phyloP scores from a whole-genome alignment of 768 basidiomycete genomes.

The Rhodotorula graminis region DNA sequence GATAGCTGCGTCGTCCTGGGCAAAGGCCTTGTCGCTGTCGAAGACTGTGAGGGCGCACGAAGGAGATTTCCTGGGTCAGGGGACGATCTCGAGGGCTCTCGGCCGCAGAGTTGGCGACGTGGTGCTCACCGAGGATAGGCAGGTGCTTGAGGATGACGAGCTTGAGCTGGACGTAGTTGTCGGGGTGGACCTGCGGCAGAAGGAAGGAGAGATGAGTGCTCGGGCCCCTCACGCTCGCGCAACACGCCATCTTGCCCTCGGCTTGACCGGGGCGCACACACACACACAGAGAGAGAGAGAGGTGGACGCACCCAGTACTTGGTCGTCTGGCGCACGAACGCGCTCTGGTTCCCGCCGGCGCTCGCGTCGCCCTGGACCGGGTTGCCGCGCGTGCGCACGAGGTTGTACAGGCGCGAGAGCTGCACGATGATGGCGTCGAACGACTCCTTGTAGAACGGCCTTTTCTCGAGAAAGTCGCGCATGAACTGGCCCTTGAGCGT shows the following conservation, averaged over 20 bases:
- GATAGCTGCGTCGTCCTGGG: constrained; percentile 65
- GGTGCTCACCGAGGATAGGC: constrained; percentile 77
- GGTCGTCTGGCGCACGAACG: constrained; percentile 96
- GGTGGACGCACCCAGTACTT: constrained; percentile 80
- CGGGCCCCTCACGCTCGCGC: not conserved
- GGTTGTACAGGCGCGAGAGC: constrained; percentile 86
- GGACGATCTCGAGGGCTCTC: too few relatives aligned
- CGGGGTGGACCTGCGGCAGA: constrained; percentile 64
- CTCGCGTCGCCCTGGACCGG: constrained; percentile 88
- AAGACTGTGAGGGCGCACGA: constrained; percentile 59
- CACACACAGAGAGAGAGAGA: not conserved
- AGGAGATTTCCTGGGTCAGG: not conserved
- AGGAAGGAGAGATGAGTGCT: not conserved
- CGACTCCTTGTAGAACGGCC: constrained; percentile 94
- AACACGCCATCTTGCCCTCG: too few relatives aligned
- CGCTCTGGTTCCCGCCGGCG: constrained; percentile 91
- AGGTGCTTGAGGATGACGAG: constrained; percentile 84
- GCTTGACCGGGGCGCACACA: not conserved
- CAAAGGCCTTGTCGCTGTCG: constrained; percentile 87
- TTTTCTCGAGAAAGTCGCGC: constrained; percentile 83
- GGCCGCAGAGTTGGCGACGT: too few relatives aligned
- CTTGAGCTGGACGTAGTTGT: constrained; percentile 90
- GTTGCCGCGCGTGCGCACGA: constrained; percentile 90
- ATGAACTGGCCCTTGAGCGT: constrained; percentile 81
- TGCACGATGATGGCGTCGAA: constrained; percentile 92